Evolutionary conservation across 305 asterid genomes (phyloP).

Genomic region (Fraxinus xanthoxyloides): DNA sequence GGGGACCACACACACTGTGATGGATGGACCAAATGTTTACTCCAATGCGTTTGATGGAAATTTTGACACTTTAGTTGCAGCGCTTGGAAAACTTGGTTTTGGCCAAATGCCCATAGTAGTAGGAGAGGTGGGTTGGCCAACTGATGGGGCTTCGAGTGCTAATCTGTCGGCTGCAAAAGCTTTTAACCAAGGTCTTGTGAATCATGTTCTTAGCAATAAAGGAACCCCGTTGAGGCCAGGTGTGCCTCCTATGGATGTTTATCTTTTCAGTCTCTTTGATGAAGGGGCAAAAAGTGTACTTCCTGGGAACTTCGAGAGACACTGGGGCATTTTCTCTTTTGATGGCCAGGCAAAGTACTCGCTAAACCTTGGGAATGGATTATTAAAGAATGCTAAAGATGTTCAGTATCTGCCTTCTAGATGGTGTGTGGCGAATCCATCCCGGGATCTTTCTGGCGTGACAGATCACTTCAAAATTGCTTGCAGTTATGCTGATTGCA

Average conservation of each 20-base stretch:
- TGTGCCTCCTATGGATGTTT: constrained; percentile 72
- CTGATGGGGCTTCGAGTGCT: constrained; percentile 76
- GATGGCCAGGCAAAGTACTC: constrained; percentile 90
- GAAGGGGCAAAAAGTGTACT: constrained; percentile 80
- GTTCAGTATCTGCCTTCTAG: constrained; percentile 80
- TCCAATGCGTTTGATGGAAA: constrained; percentile 89
- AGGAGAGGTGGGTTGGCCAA: constrained; percentile 97
- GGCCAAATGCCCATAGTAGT: constrained; percentile 78
- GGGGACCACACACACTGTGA: constrained; percentile 74
- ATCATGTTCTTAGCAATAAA: constrained; percentile 50
- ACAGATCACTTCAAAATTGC: constrained; percentile 66
- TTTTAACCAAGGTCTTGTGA: constrained; percentile 81
- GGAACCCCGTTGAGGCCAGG: constrained; percentile 88
- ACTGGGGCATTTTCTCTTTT: constrained; percentile 92
- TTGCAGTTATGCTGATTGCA: constrained; percentile 85
- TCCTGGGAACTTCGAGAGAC: constrained; percentile 90
- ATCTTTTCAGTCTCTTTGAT: constrained; percentile 79
- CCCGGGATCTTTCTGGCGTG: constrained; percentile 60
- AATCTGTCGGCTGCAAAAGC: constrained; percentile 76
- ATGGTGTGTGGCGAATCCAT: constrained; percentile 92
- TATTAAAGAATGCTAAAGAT: constrained; percentile 58
- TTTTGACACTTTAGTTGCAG: constrained; percentile 74
- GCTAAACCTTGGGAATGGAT: constrained; percentile 69
- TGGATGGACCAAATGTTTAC: constrained; percentile 76
- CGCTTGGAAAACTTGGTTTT: constrained; percentile 68